Base-by-base conservation (phyloP, 2,329 filamentous ascomycete species). In the Davidsoniella eucalypti region DNA sequence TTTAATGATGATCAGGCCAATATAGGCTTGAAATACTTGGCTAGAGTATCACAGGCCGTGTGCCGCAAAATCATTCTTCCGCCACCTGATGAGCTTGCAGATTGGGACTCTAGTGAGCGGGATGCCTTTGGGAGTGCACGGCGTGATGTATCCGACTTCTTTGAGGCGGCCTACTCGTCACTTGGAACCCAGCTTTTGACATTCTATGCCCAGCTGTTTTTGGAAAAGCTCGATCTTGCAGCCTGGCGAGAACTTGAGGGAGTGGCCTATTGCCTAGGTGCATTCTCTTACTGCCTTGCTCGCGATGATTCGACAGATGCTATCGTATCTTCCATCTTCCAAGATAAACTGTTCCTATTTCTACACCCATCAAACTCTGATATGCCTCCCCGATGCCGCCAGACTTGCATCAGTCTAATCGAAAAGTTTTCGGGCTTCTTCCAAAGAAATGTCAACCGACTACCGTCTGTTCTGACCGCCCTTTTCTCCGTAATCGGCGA, bases 391-490 rank as follows among this genome's bases (percentile, higher is more conserved):
- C 72, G 79, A 49, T 73, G 79, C 16, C 73, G 78, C 46, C 78
- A 84, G 57, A 82, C 82, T 0, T 80, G 80, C 36, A 72, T 90
- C 26, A 73, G 75, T 43, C 64, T 85, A 39, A 78, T 90, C 39
- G 82, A 84, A 56, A 72, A 77, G 23, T 87, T 86, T 59, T 78
- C 82, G 4, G 76, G 80, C 49, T 92, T 85, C 63, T 90, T 93
- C 61, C 75, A 84, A 57, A 73, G 78, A 18, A 78, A 85, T 58
- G 68, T 78, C 1, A 70, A 74, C 29, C 76, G 78, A 54, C 69
- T 93, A 1, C 80, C 84, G 1, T 69, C 78, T 40, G 82, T 82
- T 1, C 67, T 93, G 21, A 83, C 81, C 45, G 77, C 90, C 42
- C 70, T 92, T 1, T 88, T 93, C 60, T 73, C 71, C 29, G 78